These are phyloP conservation scores for Globisporangium barbulae DNA, from an alignment of 352 stramenopile genomes.

Conservation along the genomic window DNA sequence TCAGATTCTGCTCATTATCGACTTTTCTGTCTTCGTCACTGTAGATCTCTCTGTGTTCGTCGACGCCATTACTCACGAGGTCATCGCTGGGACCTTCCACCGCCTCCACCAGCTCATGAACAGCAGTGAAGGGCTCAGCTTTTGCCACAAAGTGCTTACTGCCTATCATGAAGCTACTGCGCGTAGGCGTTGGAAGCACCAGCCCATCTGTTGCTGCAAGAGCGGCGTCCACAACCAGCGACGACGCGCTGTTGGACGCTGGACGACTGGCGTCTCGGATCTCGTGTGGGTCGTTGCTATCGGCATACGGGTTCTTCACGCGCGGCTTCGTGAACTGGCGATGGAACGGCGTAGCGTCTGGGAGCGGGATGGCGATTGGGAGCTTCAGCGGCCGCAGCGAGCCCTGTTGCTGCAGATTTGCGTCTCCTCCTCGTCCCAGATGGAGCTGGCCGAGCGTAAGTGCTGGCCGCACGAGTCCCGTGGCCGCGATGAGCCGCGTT, in stretches of 20 bases:
- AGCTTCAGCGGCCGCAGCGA: conserved; percentile 7
- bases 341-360: conserved; percentile 15
- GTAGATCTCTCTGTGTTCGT: conserved; percentile 12
- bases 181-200: neutral
- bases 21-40: neutral
- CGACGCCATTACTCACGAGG: neutral
- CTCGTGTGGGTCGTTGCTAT: conserved; percentile 9
- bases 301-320: conserved; percentile 10
- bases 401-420: neutral
- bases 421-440: neutral
- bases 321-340: conserved; percentile 12
- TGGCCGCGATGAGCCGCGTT: conserved; percentile 11
- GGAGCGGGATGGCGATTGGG: conserved; percentile 1
- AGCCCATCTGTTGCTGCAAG: conserved; percentile 4
- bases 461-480: conserved; percentile 13
- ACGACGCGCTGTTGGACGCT: neutral
- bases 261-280: neutral
- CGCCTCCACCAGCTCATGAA: neutral
- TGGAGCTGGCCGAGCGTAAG: conserved; percentile 4
- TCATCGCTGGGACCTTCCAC: neutral
- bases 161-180: conserved; percentile 1
- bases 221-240: neutral
- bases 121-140: neutral
- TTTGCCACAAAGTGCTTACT: neutral
- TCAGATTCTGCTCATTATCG: neutral